These are phyloP conservation scores for Phyllosticta ampelicida DNA, from an alignment of 2,329 filamentous ascomycete genomes.

Conservation along the genomic window DNA sequence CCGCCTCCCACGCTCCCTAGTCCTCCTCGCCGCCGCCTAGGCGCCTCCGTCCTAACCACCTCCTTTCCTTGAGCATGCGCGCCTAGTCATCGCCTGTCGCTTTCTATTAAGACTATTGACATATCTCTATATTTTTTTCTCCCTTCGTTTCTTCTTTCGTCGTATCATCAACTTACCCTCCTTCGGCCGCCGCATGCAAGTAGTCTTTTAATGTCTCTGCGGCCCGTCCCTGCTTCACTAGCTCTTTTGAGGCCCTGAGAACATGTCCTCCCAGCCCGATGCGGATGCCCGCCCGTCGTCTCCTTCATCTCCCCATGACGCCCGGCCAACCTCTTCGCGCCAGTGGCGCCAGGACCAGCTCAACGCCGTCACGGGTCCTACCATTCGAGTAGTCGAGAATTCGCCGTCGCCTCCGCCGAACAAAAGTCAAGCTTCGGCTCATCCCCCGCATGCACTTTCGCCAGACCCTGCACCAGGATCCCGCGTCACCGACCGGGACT, in stretches of 20 bases:
- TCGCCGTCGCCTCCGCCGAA: conserved; percentile 24
- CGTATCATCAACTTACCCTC: background rate
- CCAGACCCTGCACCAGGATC: conserved; percentile 26
- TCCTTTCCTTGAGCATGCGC: background rate
- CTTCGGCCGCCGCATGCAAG: background rate
- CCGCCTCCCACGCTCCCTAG: background rate
- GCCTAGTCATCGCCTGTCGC: background rate
- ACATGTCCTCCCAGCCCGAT: conserved; percentile 6
- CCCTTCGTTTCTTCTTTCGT: background rate
- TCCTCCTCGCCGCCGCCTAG: background rate
- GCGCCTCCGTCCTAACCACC: background rate
- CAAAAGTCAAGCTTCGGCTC: conserved; percentile 29
- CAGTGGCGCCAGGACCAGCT: conserved; percentile 29
- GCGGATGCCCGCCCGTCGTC: background rate
- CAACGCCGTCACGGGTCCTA: conserved; percentile 22
- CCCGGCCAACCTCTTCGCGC: conserved; percentile 19
- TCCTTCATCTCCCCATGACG: conserved; percentile 1
- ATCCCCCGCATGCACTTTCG: conserved; percentile 28
- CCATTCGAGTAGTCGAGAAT: conserved; percentile 31
- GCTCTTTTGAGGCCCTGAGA: background rate
- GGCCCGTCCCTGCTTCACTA: conserved; percentile 4
- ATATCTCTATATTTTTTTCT: background rate
- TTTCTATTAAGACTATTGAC: background rate
- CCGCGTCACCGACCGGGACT: conserved; percentile 27
- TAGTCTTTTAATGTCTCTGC: conserved; percentile 11